Conservation (phyloP, 768 basidiomycete species). For the Auricularia cornea region DNA sequence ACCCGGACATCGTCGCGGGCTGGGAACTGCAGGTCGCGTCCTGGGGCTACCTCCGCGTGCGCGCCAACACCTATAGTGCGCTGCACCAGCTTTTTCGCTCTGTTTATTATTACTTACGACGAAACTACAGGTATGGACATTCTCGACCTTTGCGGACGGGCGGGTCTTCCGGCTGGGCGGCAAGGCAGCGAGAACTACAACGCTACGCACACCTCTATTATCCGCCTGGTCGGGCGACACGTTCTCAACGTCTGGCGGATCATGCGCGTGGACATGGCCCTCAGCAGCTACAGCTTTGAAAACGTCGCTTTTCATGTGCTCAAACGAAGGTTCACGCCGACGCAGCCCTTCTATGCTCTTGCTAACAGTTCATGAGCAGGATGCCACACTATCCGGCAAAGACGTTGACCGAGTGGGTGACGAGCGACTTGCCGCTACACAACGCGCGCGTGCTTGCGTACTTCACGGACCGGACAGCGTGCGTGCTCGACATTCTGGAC, state of each 20-base stretch:
- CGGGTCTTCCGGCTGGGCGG: constrained; percentile 37
- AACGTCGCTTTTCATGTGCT: constrained; percentile 81
- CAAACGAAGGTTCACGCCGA: constrained; percentile 70
- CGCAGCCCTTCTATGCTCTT: no score
- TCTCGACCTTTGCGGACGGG: constrained; percentile 66
- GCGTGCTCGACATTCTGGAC: constrained; percentile 75
- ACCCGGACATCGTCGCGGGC: constrained; percentile 87
- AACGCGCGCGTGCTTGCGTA: constrained; percentile 50
- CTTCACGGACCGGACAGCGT: constrained; percentile 51
- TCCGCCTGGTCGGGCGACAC: constrained; percentile 81
- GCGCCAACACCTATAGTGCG: constrained; percentile 53
- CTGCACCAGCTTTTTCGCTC: constrained; percentile 4
- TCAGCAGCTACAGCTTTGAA: constrained; percentile 81
- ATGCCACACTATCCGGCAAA: constrained; percentile 63
- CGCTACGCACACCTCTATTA: constrained; percentile 63
- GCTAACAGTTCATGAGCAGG: no score
- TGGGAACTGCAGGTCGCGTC: constrained; percentile 86
- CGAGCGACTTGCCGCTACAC: constrained; percentile 49
- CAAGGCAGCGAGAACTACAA: constrained; percentile 60
- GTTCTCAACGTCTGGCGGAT: constrained; percentile 90
- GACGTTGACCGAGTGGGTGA: constrained; percentile 63
- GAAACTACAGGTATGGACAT: constrained; percentile 58
- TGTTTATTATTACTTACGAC: neutral
- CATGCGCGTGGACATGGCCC: constrained; percentile 73
- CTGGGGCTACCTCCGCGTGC: constrained; percentile 83